Evolutionary conservation across 495 filamentous ascomycete genomes (phyloP).

Genomic region (Lophiotrema nucula): DNA sequence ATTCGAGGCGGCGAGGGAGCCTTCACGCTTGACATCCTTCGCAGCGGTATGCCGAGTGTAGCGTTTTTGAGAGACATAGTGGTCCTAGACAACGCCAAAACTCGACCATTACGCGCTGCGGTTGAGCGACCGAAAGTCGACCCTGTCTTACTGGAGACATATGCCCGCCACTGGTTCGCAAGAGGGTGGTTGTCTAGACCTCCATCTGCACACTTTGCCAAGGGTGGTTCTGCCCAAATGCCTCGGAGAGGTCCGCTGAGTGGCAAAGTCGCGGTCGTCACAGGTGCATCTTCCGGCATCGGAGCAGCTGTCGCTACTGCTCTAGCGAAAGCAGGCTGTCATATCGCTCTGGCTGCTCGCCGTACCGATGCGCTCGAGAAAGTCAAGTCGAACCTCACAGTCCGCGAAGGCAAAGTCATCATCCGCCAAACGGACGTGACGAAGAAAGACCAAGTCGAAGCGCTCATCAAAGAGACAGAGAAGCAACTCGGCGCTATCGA

Average conservation of each 20-base stretch:
- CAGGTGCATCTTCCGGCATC: slow-evolving; percentile 56
- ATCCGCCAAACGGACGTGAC: slow-evolving; percentile 63
- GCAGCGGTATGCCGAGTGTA: slow-evolving; percentile 61
- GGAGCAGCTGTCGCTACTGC: slow-evolving; percentile 51
- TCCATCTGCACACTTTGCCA: slow-evolving; percentile 46
- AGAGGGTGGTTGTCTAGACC: slow-evolving; percentile 62
- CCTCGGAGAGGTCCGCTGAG: slow-evolving; percentile 49
- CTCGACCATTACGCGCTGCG: slow-evolving; percentile 53
- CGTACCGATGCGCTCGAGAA: slow-evolving; percentile 59
- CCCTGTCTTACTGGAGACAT: slow-evolving; percentile 58
- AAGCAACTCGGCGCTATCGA: slow-evolving; percentile 62
- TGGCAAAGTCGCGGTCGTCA: slow-evolving; percentile 56
- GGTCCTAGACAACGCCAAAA: slow-evolving; percentile 59
- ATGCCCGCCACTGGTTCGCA: slow-evolving; percentile 68
- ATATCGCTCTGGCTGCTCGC: slow-evolving; percentile 62
- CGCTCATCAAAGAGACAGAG: slow-evolving; percentile 52
- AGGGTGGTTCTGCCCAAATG: slow-evolving; percentile 38
- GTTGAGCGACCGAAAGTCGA: slow-evolving; percentile 63
- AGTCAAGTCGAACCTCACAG: slow-evolving; percentile 52
- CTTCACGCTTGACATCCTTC: slow-evolving; percentile 51
- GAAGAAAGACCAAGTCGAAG: slow-evolving; percentile 53
- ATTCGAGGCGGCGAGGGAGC: slow-evolving; percentile 58
- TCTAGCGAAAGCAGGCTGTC: slow-evolving; percentile 52
- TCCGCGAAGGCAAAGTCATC: slow-evolving; percentile 56
- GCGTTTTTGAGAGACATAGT: slow-evolving; percentile 59